phyloP scores from a whole-genome alignment of 2,329 filamentous ascomycete genomes.

The Fusarium graminum region DNA sequence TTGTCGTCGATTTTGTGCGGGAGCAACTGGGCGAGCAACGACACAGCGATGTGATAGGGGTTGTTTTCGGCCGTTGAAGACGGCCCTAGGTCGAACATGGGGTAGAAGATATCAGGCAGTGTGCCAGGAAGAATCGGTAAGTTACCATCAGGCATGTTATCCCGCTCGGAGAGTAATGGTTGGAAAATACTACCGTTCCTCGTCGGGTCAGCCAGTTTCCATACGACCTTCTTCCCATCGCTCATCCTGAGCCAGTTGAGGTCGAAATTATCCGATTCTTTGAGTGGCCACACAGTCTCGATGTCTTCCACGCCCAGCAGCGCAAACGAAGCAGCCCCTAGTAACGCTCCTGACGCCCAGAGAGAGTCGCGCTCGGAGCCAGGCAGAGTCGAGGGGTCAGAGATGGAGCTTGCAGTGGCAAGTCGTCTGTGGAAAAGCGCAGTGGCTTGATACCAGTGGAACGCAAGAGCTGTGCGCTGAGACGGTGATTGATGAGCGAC shows the following conservation, averaged over 20 bases:
- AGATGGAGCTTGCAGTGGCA: slow-evolving; percentile 51
- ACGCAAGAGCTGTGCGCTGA: slow-evolving; percentile 53
- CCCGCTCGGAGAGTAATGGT: slow-evolving; percentile 37
- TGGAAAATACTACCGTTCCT: slow-evolving; percentile 63
- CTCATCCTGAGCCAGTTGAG: slow-evolving; percentile 71
- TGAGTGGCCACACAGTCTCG: slow-evolving; percentile 69
- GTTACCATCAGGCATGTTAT: slow-evolving; percentile 21
- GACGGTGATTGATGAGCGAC: slow-evolving; percentile 37
- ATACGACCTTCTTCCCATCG: slow-evolving; percentile 68
- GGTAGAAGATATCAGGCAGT: slow-evolving; percentile 53
- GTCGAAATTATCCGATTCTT: slow-evolving; percentile 56
- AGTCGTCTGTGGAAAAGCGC: slow-evolving; percentile 60
- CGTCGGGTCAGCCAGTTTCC: slow-evolving; percentile 63
- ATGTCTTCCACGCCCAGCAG: slow-evolving; percentile 58
- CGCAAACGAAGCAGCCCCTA: slow-evolving; percentile 61
- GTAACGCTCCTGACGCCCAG: slow-evolving; percentile 62
- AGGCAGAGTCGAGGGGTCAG: slow-evolving; percentile 48
- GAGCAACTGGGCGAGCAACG: slow-evolving; percentile 56
- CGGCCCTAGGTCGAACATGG: slow-evolving; percentile 47
- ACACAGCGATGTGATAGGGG: slow-evolving; percentile 53
- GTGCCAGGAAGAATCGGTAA: slow-evolving; percentile 21
- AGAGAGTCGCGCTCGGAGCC: slow-evolving; percentile 60
- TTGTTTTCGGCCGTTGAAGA: slow-evolving; percentile 44
- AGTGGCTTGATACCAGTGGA: slow-evolving; percentile 63
- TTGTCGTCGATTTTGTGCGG: slow-evolving; percentile 53